Evolutionary conservation across 805 yeast species (phyloP).

Genomic region (Candida golubevii): DNA sequence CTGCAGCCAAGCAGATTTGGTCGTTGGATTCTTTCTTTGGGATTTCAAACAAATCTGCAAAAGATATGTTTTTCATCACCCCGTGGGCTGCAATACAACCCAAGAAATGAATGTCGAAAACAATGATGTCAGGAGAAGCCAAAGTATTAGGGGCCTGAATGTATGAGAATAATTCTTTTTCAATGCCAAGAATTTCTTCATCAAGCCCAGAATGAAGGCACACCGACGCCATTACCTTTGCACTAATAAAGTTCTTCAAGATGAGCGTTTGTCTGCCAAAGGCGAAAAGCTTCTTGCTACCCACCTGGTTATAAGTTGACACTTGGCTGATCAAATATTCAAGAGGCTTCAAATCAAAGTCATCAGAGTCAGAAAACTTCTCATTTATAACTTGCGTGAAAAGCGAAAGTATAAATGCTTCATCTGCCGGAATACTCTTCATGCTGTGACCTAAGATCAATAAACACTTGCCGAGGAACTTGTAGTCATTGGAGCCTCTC

Average conservation of each 20-base stretch:
- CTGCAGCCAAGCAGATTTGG: slow-evolving; percentile 41
- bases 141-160: slow-evolving; percentile 18
- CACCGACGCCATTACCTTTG: slow-evolving; percentile 30
- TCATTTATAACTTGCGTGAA: slow-evolving; percentile 14
- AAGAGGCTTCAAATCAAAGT: slow-evolving; percentile 13
- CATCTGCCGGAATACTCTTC: slow-evolving; percentile 8
- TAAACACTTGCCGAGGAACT: slow-evolving; percentile 9
- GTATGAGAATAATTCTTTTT: slow-evolving; percentile 26
- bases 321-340: slow-evolving; percentile 15
- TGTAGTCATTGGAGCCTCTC: slow-evolving; percentile 7
- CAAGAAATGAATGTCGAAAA: slow-evolving; percentile 41
- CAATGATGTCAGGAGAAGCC: slow-evolving; percentile 12
- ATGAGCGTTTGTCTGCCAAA: slow-evolving; percentile 14
- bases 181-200: slow-evolving; percentile 22
- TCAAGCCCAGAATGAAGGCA: slow-evolving; percentile 19
- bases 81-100: slow-evolving; percentile 42
- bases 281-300: slow-evolving; percentile 4
- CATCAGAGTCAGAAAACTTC: slow-evolving; percentile 19
- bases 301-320: slow-evolving; percentile 4
- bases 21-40: slow-evolving; percentile 30
- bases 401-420: slow-evolving; percentile 3
- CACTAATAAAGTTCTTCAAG: slow-evolving; percentile 21
- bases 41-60: slow-evolving; percentile 33
- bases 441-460: slow-evolving; percentile 11
- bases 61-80: slow-evolving; percentile 16